These are phyloP conservation scores for Pseudohyphozyma bogoriensis DNA, from an alignment of 768 basidiomycete species.

Conservation along the genomic window DNA sequence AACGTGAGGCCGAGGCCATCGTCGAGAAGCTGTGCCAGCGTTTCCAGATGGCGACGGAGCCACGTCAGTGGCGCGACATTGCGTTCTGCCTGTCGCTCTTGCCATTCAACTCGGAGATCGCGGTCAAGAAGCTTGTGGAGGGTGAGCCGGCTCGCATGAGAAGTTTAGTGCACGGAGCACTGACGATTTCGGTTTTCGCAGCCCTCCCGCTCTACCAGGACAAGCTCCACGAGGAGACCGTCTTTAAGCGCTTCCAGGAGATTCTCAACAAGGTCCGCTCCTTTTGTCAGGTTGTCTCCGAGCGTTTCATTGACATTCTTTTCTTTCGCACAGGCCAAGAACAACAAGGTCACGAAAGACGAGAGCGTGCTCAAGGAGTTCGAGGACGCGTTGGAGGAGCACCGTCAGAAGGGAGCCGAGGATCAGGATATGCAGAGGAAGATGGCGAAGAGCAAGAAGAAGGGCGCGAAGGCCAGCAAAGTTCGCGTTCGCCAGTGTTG, in stretches of 20 bases:
- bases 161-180: not conserved
- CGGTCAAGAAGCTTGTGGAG: slow-evolving; percentile 91
- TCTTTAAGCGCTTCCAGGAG: slow-evolving; percentile 72
- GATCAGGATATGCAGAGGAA: slow-evolving; percentile 53
- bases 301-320: not conserved
- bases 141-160: slow-evolving; percentile 37
- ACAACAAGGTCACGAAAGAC: slow-evolving; percentile 85
- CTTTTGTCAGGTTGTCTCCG: not conserved
- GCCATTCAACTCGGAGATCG: slow-evolving; percentile 93
- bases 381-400: slow-evolving; percentile 73
- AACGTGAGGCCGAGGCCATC: slow-evolving; percentile 84
- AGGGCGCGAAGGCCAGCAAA: not conserved
- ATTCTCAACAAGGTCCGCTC: slow-evolving; percentile 70
- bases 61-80: slow-evolving; percentile 94
- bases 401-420: slow-evolving; percentile 74
- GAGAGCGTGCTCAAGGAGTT: slow-evolving; percentile 92
- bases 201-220: slow-evolving; percentile 82
- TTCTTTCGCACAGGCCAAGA: slow-evolving; percentile 51
- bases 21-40: slow-evolving; percentile 96
- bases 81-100: slow-evolving; percentile 87
- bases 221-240: slow-evolving; percentile 78
- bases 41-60: slow-evolving; percentile 75
- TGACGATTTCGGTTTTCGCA: slow-evolving; percentile 2
- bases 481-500: slow-evolving; percentile 2
- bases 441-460: slow-evolving; percentile 18